Evolutionary conservation across 2,329 filamentous ascomycete species (phyloP).

Genomic region (Pseudogymnoascus sp.): DNA sequence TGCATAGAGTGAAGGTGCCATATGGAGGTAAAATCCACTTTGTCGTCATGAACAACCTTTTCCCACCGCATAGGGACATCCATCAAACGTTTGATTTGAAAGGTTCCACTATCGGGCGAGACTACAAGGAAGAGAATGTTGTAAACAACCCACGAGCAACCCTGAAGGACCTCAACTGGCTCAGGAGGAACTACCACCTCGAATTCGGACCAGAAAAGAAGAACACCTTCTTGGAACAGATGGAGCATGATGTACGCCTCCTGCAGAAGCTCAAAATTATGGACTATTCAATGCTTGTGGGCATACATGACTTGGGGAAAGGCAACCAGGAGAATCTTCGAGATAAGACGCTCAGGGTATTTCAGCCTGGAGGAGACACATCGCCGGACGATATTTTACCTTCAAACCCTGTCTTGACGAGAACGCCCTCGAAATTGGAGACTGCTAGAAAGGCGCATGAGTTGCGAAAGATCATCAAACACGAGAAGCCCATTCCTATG

Average conservation of each 20-base stretch:
- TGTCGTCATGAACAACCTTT: conserved; percentile 99
- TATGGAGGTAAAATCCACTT: conserved; percentile 99
- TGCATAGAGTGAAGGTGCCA: conserved; percentile 96
- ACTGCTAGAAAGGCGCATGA: conserved; percentile 85
- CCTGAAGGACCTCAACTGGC: conserved; percentile 93
- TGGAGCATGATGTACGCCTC: conserved; percentile 77
- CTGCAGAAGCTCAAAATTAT: conserved; percentile 89
- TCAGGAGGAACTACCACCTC: conserved; percentile 73
- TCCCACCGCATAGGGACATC: conserved; percentile 93
- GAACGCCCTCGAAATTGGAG: conserved; percentile 90
- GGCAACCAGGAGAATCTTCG: conserved; percentile 93
- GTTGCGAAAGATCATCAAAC: conserved; percentile 82
- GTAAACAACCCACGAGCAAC: conserved; percentile 86
- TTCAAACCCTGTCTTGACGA: conserved; percentile 54
- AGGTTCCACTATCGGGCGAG: conserved; percentile 86
- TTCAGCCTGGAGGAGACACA: conserved; percentile 72
- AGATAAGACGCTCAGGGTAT: conserved; percentile 83
- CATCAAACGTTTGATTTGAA: conserved; percentile 96
- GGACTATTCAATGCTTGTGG: conserved; percentile 94
- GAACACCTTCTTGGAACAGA: conserved; percentile 76
- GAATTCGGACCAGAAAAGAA: conserved; percentile 88
- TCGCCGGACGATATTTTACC: conserved; percentile 43
- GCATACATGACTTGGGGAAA: conserved; percentile 81
- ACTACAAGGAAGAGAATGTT: conserved; percentile 81
- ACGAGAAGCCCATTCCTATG: conserved; percentile 88